Evolutionary conservation across 371 early-diverging fungal species (phyloP).

Genomic region (Lichtheimia hyalospora): DNA sequence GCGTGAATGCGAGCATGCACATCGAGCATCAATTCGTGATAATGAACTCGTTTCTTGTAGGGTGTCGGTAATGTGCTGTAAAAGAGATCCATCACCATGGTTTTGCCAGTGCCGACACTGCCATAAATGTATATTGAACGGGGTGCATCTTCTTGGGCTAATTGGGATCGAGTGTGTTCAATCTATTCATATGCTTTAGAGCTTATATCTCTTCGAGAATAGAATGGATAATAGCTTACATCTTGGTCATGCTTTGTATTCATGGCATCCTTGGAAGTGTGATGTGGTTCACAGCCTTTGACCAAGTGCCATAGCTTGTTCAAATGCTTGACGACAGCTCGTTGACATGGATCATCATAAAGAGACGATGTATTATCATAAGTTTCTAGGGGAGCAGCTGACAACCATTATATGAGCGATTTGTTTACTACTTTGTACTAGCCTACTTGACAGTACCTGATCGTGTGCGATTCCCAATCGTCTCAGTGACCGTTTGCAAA

Average conservation of each 20-base stretch:
- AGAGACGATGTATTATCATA: conserved; percentile 8
- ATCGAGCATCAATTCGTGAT: conserved; percentile 93
- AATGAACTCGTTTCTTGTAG: conserved; percentile 86
- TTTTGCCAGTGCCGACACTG: conserved; percentile 88
- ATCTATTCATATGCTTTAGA: too few species aligned
- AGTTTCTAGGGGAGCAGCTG: conserved; percentile 6
- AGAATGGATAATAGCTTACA: too few species aligned
- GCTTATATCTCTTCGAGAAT: too few species aligned
- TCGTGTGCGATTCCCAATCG: too few species aligned
- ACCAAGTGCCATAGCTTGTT: conserved; percentile 18
- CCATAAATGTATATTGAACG: conserved; percentile 79
- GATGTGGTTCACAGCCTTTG: conserved; percentile 9
- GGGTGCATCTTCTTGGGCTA: conserved; percentile 20
- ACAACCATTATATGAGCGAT: not conserved
- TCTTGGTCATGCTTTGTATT: too few species aligned
- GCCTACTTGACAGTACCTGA: too few species aligned
- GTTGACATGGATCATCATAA: conserved; percentile 16
- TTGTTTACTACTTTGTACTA: too few species aligned
- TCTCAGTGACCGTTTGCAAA: too few species aligned
- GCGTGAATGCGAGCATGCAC: conserved; percentile 83
- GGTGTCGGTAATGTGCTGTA: conserved; percentile 67
- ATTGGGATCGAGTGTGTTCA: too few species aligned
- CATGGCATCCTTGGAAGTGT: too few species aligned
- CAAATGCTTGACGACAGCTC: conserved; percentile 16
- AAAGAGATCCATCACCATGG: conserved; percentile 94